Evolutionary conservation across 2,329 filamentous ascomycete species (phyloP), one percentile per base, ranked within the genome.

Genomic region (Capronia americana): DNA sequence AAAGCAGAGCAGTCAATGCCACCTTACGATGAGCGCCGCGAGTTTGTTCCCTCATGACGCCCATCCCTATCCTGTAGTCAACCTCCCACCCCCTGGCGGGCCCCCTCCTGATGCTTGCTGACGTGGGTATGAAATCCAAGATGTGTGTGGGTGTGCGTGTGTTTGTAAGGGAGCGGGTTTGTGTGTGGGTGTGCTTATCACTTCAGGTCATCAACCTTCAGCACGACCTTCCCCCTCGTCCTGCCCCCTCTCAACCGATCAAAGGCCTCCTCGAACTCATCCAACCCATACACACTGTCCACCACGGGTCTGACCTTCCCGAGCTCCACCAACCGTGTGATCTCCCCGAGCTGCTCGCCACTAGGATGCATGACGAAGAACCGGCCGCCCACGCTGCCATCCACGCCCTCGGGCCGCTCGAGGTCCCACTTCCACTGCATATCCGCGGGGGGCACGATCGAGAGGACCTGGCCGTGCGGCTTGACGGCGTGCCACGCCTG

Each of bases 331-430:
- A 81, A 67, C 56, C 72, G 73, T 1, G 79, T 78, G 24, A 83
- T 75, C 57, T 75, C 57, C 14, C 17, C 61, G 56, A 69, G 68
- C 48, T 82, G 75, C 12, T 68, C 67, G 20, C 78, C 75, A 59
- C 73, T 73, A 1, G 80, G 73, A 38, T 77, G 67, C 72, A 82
- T 80, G 26, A 83, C 75, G 61, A 82, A 83, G 71, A 80, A 83
- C 10, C 75, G 44, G 59, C 75, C 76, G 44, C 70, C 70, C 2
- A 82, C 74, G 56, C 68, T 71, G 12, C 75, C 69, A 5, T 61
- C 65, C 1, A 57, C 63, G 44, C 69, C 71, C 38, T 56, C 57
- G 11, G 64, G 63, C 10, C 63, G 65, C 7, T 73, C 66, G n/a
- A 75, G 70, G 7, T 68, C 74, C 10, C 61, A 71, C 1, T 78